A percentile compares a stretch with the other conserved stretches of the same genome.
Evolutionary conservation across 2,329 filamentous ascomycete genomes (phyloP).

Genomic region (Neofusicoccum kwambonambiense): DNA sequence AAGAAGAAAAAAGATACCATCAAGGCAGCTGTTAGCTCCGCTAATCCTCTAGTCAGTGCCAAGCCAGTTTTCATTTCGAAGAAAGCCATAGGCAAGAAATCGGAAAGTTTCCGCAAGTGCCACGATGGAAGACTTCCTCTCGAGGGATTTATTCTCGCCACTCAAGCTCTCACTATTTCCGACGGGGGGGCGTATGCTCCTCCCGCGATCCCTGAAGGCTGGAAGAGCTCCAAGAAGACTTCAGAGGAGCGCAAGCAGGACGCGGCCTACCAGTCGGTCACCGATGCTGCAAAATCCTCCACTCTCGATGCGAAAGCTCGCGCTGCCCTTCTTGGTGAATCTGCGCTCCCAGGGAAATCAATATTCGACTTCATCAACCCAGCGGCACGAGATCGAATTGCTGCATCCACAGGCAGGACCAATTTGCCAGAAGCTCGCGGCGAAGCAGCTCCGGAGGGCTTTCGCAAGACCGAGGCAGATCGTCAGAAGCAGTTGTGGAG

Average conservation of each 20-base stretch:
- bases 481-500: constrained; percentile 55
- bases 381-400: constrained; percentile 73
- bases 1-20: constrained; percentile 49
- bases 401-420: constrained; percentile 68
- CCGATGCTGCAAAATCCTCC: constrained; percentile 76
- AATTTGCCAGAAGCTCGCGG: constrained; percentile 76
- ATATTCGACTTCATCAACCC: constrained; percentile 90
- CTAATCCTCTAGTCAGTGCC: constrained; percentile 63
- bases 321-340: constrained; percentile 78
- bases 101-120: constrained; percentile 63
- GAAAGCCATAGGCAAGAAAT: constrained; percentile 48
- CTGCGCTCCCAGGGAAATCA: constrained; percentile 81
- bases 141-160: constrained; percentile 73
- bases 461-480: constrained; percentile 62
- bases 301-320: constrained; percentile 72
- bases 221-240: constrained; percentile 62
- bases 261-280: constrained; percentile 58
- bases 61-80: constrained; percentile 77
- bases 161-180: constrained; percentile 43
- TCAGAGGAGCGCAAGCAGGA: constrained; percentile 31
- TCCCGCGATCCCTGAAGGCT: constrained; percentile 68
- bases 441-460: constrained; percentile 67
- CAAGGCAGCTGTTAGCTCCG: constrained; percentile 45
- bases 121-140: constrained; percentile 80
- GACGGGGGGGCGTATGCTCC: constrained; percentile 56